Percentiles rank a stretch among this genome's conserved stretches.
These are phyloP conservation scores for Lentithecium fluviatile DNA, from an alignment of 495 filamentous ascomycete species.

Conservation along the genomic window DNA sequence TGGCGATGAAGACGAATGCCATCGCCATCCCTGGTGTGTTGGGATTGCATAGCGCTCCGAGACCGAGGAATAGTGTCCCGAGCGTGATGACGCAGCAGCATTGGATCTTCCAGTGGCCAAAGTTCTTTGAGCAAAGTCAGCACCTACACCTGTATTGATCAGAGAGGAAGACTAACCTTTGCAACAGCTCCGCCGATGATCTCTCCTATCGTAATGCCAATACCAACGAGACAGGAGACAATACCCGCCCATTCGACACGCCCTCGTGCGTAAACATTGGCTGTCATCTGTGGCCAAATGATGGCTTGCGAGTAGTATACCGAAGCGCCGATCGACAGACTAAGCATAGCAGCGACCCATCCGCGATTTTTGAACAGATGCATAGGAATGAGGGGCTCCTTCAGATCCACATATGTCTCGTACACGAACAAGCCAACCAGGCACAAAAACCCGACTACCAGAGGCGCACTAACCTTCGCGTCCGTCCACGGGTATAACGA, in stretches of 20 bases:
- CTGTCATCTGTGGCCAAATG: slow-evolving; percentile 27
- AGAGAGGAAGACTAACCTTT: slow-evolving; percentile 3
- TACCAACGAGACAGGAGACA: slow-evolving; percentile 23
- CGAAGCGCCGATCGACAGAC: slow-evolving; percentile 22
- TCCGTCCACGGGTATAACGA: slow-evolving; percentile 46
- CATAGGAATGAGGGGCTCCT: slow-evolving; percentile 31
- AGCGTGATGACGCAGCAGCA: slow-evolving; percentile 26
- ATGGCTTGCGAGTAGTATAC: slow-evolving; percentile 32
- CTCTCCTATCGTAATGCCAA: slow-evolving; percentile 25
- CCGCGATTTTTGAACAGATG: slow-evolving; percentile 28
- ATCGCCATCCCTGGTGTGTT: slow-evolving; percentile 21
- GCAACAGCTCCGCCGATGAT: slow-evolving; percentile 24
- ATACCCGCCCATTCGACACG: slow-evolving; percentile 10
- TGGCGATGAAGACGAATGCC: slow-evolving; percentile 26
- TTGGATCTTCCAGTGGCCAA: slow-evolving; percentile 28
- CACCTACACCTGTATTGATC: background rate
- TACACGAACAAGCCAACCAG: slow-evolving; percentile 44
- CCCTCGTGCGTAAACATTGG: slow-evolving; percentile 16
- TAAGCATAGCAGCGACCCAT: slow-evolving; percentile 22
- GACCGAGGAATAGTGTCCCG: slow-evolving; percentile 21
- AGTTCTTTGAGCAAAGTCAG: slow-evolving; percentile 8
- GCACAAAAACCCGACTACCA: slow-evolving; percentile 42
- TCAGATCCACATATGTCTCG: slow-evolving; percentile 34
- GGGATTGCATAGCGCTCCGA: slow-evolving; percentile 21
- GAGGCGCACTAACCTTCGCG: slow-evolving; percentile 43